These are phyloP conservation scores for Sugiyamaella neomexicana DNA, from an alignment of 1,139 yeast species.

Conservation along the genomic window DNA sequence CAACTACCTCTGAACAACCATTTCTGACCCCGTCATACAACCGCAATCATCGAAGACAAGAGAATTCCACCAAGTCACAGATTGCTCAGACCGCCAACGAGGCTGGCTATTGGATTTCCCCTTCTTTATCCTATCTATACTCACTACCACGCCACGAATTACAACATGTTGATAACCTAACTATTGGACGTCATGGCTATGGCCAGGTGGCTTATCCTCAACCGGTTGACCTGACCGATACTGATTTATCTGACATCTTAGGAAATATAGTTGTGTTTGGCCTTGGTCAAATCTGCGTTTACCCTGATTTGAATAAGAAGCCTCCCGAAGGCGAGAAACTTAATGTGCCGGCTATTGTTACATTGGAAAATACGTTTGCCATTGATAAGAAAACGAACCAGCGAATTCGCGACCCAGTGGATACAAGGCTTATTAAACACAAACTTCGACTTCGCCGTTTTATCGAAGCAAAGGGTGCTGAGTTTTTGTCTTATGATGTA, in stretches of 20 bases:
- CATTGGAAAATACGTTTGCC: constrained; percentile 61
- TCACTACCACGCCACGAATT: constrained; percentile 53
- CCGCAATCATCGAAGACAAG: constrained; percentile 12
- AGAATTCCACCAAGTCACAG: constrained; percentile 19
- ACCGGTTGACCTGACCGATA: constrained; percentile 70
- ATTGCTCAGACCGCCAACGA: constrained; percentile 33
- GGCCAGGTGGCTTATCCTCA: constrained; percentile 73
- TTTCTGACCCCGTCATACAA: constrained; percentile 9
- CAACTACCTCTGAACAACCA: constrained; percentile 1
- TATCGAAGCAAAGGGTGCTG: constrained; percentile 62
- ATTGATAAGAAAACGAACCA: constrained; percentile 32
- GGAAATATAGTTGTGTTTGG: constrained; percentile 60
- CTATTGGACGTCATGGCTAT: constrained; percentile 70
- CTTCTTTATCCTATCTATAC: constrained; percentile 58
- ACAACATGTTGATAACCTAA: constrained; percentile 60
- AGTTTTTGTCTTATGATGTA: constrained; percentile 77
- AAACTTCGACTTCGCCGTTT: constrained; percentile 48
- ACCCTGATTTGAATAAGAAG: constrained; percentile 54
- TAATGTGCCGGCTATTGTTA: constrained; percentile 81
- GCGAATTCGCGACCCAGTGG: constrained; percentile 45
- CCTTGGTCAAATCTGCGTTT: constrained; percentile 63
- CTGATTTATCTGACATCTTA: constrained; percentile 49
- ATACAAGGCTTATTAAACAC: constrained; percentile 47
- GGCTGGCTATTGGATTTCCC: constrained; percentile 79
- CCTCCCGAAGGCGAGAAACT: constrained; percentile 73